phyloP scores from a whole-genome alignment of 1,284 basidiomycete species.

The Inonotus hispidus region DNA sequence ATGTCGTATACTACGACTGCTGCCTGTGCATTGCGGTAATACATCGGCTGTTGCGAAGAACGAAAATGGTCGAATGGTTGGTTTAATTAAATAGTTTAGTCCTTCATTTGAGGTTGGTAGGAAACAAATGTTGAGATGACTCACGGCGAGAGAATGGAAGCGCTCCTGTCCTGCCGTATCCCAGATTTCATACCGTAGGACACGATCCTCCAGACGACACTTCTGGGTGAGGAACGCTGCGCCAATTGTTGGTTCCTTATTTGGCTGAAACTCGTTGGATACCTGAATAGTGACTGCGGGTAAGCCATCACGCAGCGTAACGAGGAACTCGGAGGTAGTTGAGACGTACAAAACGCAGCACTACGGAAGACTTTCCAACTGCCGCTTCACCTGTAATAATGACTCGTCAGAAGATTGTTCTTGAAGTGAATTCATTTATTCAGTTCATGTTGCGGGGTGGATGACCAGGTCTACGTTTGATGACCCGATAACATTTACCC shows the following conservation, averaged over 20 bases:
- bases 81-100: background rate
- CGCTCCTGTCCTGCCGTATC: constrained; percentile 94
- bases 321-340: constrained; percentile 12
- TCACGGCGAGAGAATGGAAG: constrained; percentile 85
- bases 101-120: too few relatives aligned
- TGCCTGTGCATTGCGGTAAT: constrained; percentile 98
- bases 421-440: background rate
- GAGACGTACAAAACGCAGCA: constrained; percentile 86
- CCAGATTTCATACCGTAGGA: constrained; percentile 95
- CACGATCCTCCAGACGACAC: constrained; percentile 86
- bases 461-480: constrained; percentile 8
- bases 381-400: constrained; percentile 82
- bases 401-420: constrained; percentile 1
- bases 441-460: constrained; percentile 7
- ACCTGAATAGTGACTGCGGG: constrained; percentile 46
- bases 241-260: constrained; percentile 98
- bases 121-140: constrained; percentile 31
- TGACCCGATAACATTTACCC: constrained; percentile 5
- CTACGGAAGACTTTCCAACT: constrained; percentile 99
- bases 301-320: constrained; percentile 24
- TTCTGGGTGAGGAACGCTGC: constrained; percentile 92
- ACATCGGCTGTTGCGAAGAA: constrained; percentile 69
- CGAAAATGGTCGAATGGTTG: constrained; percentile 7
- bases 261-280: constrained; percentile 91
- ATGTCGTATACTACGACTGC: constrained; percentile 99